Evolutionary conservation across 2,329 filamentous ascomycete species (phyloP).

Genomic region (Taxawa tesnikishii): DNA sequence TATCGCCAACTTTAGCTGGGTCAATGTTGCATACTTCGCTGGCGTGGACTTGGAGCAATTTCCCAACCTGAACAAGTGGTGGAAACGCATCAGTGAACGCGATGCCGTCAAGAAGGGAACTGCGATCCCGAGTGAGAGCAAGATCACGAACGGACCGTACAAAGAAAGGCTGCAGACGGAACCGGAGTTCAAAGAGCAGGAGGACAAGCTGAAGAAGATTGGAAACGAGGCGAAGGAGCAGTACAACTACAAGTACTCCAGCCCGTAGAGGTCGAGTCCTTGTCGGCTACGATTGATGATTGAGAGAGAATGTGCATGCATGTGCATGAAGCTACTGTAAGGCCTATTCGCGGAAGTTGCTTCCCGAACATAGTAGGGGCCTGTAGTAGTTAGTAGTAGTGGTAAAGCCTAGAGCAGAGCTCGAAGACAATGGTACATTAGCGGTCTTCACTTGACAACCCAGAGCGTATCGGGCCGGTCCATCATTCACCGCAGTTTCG

Average conservation of each 20-base stretch:
- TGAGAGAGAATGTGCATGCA: too few species aligned
- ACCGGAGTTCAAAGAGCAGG: conserved; percentile 34
- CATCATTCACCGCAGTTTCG: too few species aligned
- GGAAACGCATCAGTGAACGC: conserved; percentile 26
- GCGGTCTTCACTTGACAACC: too few species aligned
- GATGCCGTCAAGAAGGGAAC: conserved; percentile 29
- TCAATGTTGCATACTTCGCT: conserved; percentile 27
- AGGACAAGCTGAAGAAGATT: conserved; percentile 24
- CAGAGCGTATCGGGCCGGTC: too few species aligned
- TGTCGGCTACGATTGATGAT: too few species aligned
- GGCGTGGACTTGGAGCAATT: conserved; percentile 29
- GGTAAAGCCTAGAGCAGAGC: too few species aligned
- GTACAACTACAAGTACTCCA: conserved; percentile 33
- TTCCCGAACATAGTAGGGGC: too few species aligned
- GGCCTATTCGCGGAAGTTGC: too few species aligned
- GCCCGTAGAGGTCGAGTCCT: conserved; percentile 21
- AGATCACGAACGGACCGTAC: conserved; percentile 29
- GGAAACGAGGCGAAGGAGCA: conserved; percentile 30
- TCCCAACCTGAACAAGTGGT: conserved; percentile 32
- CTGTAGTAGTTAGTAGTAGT: too few species aligned
- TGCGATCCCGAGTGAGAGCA: conserved; percentile 22
- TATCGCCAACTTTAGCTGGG: conserved; percentile 33
- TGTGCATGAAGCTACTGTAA: too few species aligned
- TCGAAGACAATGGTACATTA: too few species aligned
- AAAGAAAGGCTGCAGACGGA: conserved; percentile 32